Conservation (phyloP, 148 eudicot genomes). For the Polygonum maritimum region DNA sequence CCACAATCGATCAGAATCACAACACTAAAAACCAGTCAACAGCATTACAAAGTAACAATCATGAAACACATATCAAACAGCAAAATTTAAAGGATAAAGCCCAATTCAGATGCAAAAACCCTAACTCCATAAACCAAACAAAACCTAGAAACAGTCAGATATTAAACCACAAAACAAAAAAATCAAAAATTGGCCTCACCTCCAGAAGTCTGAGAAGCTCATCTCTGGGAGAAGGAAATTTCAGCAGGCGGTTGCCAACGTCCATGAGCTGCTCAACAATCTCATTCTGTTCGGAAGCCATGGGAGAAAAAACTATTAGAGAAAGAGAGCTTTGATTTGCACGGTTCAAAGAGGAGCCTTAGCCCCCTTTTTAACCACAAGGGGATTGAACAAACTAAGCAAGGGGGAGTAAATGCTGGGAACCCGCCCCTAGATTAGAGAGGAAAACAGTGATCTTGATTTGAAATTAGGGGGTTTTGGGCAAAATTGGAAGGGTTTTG, state of each 20-base stretch:
- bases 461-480: neutral
- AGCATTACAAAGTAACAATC: neutral
- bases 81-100: neutral
- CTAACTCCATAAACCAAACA: neutral
- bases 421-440: neutral
- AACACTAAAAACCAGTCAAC: neutral
- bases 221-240: conserved; percentile 4
- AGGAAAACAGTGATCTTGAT: neutral
- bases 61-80: neutral
- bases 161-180: neutral
- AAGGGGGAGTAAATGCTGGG: neutral
- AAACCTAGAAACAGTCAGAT: neutral
- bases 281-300: neutral
- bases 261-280: conserved; percentile 1
- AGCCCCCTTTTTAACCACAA: neutral
- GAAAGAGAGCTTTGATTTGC: neutral
- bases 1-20: neutral
- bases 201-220: conserved; percentile 11
- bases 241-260: conserved; percentile 7
- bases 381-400: neutral
- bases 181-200: neutral
- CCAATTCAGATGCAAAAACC: neutral
- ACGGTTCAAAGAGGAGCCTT: neutral
- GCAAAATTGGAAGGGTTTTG: neutral
- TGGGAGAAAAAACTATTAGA: neutral